These are phyloP conservation scores for Singerocomus rubriflavus DNA, from an alignment of 1,284 basidiomycete genomes.

Conservation along the genomic window DNA sequence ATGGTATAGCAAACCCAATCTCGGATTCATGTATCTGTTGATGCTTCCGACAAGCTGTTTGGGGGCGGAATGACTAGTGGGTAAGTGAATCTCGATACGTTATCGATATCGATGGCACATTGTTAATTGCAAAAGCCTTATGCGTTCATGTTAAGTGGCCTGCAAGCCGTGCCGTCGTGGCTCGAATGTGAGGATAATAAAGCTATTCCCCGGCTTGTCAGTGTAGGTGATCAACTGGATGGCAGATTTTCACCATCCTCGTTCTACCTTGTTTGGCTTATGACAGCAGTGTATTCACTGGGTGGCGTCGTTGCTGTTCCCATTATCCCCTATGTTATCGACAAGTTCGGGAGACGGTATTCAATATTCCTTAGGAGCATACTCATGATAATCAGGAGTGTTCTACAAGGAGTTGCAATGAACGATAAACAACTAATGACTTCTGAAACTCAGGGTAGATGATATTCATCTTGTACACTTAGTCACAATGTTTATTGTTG, in stretches of 20 bases:
- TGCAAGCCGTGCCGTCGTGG: constrained; percentile 23
- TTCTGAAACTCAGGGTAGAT: background rate
- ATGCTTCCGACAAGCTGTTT: constrained; percentile 53
- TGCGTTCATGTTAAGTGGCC: constrained; percentile 12
- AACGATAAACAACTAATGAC: background rate
- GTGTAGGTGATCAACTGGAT: background rate
- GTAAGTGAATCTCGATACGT: constrained; percentile 36
- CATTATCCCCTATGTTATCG: constrained; percentile 9
- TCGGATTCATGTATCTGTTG: constrained; percentile 38
- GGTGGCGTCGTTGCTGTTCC: constrained; percentile 11
- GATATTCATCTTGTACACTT: background rate
- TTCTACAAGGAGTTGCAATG: constrained; percentile 13
- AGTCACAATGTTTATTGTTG: constrained; percentile 18
- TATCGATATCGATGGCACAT: background rate
- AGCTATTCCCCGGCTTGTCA: background rate
- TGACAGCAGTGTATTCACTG: constrained; percentile 14
- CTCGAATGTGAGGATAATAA: constrained; percentile 20
- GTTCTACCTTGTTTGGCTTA: constrained; percentile 15
- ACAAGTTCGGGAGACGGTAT: constrained; percentile 16
- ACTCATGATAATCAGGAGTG: constrained; percentile 2
- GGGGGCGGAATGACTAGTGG: constrained; percentile 62
- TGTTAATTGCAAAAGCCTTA: constrained; percentile 6
- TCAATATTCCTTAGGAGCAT: constrained; percentile 13
- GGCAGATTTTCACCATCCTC: constrained; percentile 18
- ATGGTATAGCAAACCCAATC: constrained; percentile 51